These are phyloP conservation scores for Rhodotorula sp. DNA, from an alignment of 1,284 basidiomycete genomes.

Conservation along the genomic window DNA sequence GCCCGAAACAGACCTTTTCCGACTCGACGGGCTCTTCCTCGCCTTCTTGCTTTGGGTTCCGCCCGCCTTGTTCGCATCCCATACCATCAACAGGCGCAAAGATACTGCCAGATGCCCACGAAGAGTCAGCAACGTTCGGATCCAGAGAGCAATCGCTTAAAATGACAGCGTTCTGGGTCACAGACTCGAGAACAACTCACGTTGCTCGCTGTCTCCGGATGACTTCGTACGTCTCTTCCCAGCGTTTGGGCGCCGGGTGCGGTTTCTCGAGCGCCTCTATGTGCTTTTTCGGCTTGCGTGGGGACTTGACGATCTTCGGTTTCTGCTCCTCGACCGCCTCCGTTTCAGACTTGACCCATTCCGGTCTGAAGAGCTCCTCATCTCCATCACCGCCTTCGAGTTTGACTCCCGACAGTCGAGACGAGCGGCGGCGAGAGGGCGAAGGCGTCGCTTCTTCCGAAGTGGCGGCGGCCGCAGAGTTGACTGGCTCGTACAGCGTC, in stretches of 20 bases:
- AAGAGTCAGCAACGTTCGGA: not conserved
- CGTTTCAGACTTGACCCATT: not conserved
- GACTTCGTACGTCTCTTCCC: conserved; percentile 70
- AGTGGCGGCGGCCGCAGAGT: not conserved
- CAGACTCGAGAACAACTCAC: not conserved
- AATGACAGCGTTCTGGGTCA: not conserved
- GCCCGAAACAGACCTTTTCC: conserved; percentile 2
- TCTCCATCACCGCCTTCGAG: not conserved
- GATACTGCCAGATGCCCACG: conserved; percentile 47
- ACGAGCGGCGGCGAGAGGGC: conserved; percentile 4
- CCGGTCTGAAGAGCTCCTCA: not conserved
- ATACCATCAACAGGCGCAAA: conserved; percentile 86
- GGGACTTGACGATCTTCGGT: conserved; percentile 5
- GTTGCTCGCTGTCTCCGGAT: conserved; percentile 72
- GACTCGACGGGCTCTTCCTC: not conserved
- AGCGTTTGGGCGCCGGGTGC: conserved; percentile 68
- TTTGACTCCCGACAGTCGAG: not conserved
- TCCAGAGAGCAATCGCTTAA: too few relatives aligned
- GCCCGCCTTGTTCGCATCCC: conserved; percentile 73
- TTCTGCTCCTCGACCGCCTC: not conserved
- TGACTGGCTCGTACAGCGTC: conserved; percentile 30
- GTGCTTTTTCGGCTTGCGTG: conserved; percentile 55
- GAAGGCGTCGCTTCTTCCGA: not conserved
- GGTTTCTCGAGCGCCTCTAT: conserved; percentile 62
- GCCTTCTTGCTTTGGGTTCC: conserved; percentile 41